phyloP scores from a whole-genome alignment of 164 flowering plant genomes.

The Kalanchoe fedtschenkoi region DNA sequence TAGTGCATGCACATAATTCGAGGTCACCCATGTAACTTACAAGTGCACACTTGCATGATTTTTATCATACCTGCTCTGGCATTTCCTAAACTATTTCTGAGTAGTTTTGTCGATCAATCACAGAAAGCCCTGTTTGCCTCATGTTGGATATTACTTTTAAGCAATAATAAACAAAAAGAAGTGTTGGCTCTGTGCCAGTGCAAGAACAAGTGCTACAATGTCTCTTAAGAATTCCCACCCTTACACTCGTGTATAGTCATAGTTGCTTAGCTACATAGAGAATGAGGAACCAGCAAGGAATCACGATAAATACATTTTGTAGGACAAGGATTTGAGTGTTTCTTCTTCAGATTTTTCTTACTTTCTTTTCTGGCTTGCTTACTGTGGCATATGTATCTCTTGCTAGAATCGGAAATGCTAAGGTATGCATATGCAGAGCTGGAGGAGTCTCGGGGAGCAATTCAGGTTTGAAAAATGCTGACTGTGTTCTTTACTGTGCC shows the following conservation, averaged over 20 bases:
- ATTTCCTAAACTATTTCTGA: no score
- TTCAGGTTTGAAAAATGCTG: slow-evolving; percentile 38
- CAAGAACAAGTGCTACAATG: no score
- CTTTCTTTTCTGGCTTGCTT: background rate
- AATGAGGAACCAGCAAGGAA: background rate
- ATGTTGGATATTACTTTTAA: no score
- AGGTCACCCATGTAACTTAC: background rate
- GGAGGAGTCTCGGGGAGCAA: slow-evolving; percentile 89
- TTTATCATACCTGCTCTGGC: background rate
- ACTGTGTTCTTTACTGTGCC: background rate
- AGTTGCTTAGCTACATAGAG: no score
- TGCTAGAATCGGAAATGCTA: slow-evolving; percentile 69
- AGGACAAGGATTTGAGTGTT: background rate
- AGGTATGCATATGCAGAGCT: slow-evolving; percentile 91
- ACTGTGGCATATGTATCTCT: background rate
- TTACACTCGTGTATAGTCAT: no score
- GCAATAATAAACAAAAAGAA: no score
- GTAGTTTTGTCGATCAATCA: no score
- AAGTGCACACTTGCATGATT: background rate
- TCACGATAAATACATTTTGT: no score
- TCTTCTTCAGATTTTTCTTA: background rate
- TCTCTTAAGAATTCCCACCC: no score
- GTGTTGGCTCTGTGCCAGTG: background rate
- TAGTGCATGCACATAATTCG: background rate
- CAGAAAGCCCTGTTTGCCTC: no score